phyloP scores from a whole-genome alignment of 2,329 filamentous ascomycete genomes.

The Colletotrichum aenigma region DNA sequence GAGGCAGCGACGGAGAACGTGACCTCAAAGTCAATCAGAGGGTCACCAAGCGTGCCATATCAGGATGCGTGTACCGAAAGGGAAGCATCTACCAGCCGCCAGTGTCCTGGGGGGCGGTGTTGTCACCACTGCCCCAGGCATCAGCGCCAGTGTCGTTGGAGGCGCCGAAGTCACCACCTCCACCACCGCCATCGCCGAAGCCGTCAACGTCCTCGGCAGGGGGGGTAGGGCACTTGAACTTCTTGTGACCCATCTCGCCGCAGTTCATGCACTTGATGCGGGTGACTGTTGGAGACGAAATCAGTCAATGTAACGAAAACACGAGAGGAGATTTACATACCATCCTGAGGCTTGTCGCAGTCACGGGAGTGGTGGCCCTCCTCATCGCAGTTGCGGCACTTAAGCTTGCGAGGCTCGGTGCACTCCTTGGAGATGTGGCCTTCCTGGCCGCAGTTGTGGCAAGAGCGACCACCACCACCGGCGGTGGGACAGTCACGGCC shows the following conservation, averaged over 20 bases:
- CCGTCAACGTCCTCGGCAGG: constrained; percentile 28
- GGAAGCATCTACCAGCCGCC: constrained; percentile 10
- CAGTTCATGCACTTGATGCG: constrained; percentile 66
- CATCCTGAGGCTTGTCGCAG: constrained; percentile 63
- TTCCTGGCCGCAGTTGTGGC: constrained; percentile 67
- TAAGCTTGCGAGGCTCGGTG: constrained; percentile 50
- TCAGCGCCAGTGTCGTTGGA: background rate
- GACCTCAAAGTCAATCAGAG: constrained; percentile 11
- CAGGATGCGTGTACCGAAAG: background rate
- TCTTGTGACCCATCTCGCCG: constrained; percentile 49
- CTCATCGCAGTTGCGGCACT: constrained; percentile 66
- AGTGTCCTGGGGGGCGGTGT: background rate
- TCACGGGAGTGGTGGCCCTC: constrained; percentile 67
- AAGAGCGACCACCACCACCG: constrained; percentile 56
- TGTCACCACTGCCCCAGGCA: background rate
- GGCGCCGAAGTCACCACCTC: background rate
- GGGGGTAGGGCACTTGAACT: constrained; percentile 40
- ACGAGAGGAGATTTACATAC: constrained; percentile 35
- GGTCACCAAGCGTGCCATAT: background rate
- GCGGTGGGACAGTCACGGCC: constrained; percentile 70
- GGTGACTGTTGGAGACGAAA: constrained; percentile 36
- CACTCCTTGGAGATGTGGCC: constrained; percentile 63
- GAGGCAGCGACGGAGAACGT: constrained; percentile 7
- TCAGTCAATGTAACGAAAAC: constrained; percentile 22
- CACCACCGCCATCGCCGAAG: constrained; percentile 8